Conservation (phyloP, 306 rosid species). For the Morella rubra region DNA sequence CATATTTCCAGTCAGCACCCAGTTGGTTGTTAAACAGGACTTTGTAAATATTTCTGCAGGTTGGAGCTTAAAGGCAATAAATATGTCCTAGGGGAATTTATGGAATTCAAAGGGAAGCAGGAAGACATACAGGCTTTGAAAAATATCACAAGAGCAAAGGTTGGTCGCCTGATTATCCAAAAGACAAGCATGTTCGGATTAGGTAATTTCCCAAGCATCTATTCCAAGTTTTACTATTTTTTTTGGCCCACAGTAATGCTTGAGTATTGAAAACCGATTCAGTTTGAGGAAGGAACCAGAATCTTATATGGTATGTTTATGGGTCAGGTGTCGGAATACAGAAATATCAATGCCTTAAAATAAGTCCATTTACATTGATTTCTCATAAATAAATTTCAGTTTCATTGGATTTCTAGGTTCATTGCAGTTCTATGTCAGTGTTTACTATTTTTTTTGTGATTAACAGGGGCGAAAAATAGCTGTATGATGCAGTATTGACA, state of each 20-base stretch:
- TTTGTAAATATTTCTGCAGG: conserved; percentile 43
- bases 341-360: neutral
- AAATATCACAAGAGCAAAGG: conserved; percentile 78
- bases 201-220: conserved; percentile 51
- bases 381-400: neutral
- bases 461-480: neutral
- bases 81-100: conserved; percentile 78
- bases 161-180: conserved; percentile 55
- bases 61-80: conserved; percentile 81
- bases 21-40: neutral
- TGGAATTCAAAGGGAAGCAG: conserved; percentile 84
- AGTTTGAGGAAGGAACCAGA: neutral
- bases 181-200: conserved; percentile 94
- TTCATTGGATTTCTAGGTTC: no score
- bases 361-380: neutral
- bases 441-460: neutral
- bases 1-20: neutral
- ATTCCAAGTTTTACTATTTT: conserved; percentile 5
- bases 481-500: neutral
- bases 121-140: conserved; percentile 69
- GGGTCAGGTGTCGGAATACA: neutral
- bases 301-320: neutral
- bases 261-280: neutral
- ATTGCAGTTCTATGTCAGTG: no score
- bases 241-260: neutral